These are phyloP conservation scores for Luzula sylvatica DNA, from an alignment of 176 grass and related monocot genomes.

Conservation along the genomic window DNA sequence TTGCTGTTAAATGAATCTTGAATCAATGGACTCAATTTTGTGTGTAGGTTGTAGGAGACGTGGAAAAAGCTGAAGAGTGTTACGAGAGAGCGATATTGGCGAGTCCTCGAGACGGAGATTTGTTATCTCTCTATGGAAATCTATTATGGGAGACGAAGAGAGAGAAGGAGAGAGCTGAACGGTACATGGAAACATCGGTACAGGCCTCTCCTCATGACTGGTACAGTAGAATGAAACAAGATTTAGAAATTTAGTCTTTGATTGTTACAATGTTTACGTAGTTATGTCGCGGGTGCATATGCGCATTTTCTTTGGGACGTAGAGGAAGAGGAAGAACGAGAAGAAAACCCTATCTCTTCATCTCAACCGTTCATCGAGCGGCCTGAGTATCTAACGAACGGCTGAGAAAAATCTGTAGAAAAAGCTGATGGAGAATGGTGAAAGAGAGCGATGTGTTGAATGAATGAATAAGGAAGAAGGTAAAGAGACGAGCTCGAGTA, in stretches of 20 bases:
- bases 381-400: not conserved
- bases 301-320: conserved; percentile 29
- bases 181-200: conserved; percentile 67
- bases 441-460: too few relatives aligned
- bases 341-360: not conserved
- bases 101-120: conserved; percentile 44
- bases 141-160: conserved; percentile 59
- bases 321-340: conserved; percentile 23
- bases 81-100: conserved; percentile 71
- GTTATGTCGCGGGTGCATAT: conserved; percentile 30
- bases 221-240: conserved; percentile 18
- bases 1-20: too few relatives aligned
- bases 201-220: conserved; percentile 75
- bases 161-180: conserved; percentile 55
- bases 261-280: conserved; percentile 3
- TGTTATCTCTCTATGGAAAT: conserved; percentile 59
- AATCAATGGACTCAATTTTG: too few relatives aligned
- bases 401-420: not conserved
- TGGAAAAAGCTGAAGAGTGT: conserved; percentile 57
- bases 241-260: not conserved
- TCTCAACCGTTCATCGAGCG: not conserved
- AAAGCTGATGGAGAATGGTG: too few relatives aligned
- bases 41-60: conserved; percentile 54
- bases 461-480: too few relatives aligned
- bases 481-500: too few relatives aligned